A percentile compares a stretch with the other conserved stretches of the same genome.
Evolutionary conservation across 257 asterid species (phyloP).

Genomic region (Nicotiana obtusifolia): DNA sequence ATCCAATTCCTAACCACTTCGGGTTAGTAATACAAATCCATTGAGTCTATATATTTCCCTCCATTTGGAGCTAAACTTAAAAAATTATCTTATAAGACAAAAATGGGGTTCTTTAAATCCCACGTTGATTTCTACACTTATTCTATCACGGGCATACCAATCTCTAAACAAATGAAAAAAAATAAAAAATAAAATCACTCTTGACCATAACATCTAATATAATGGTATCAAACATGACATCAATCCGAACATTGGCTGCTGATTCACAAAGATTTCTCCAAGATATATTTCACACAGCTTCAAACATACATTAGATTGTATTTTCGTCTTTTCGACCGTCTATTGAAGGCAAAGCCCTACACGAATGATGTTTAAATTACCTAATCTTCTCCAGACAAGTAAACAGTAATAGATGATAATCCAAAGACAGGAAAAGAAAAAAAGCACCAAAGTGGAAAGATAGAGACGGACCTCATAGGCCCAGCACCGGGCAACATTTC

Average conservation of each 20-base stretch:
- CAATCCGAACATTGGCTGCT: background rate
- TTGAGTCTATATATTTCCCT: too few relatives aligned
- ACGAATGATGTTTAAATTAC: slow-evolving; percentile 1
- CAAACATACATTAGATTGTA: background rate
- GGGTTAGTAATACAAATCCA: background rate
- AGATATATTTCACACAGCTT: background rate
- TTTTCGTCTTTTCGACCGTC: background rate
- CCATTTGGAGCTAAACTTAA: too few relatives aligned
- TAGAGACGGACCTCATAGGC: slow-evolving; percentile 39
- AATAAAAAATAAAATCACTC: too few relatives aligned
- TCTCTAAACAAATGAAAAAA: too few relatives aligned
- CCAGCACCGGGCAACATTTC: slow-evolving; percentile 27
- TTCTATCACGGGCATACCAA: too few relatives aligned
- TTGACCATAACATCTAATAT: too few relatives aligned
- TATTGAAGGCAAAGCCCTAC: background rate
- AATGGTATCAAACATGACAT: too few relatives aligned
- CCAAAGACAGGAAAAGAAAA: background rate
- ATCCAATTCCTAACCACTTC: background rate
- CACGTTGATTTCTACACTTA: background rate
- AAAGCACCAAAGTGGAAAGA: background rate
- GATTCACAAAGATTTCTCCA: background rate
- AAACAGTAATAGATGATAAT: background rate
- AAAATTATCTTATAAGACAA: background rate
- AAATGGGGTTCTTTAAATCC: background rate
- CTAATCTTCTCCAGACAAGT: slow-evolving; percentile 19